phyloP scores from a whole-genome alignment of 345 rosid species.

The Rhodamnia rubescens region DNA sequence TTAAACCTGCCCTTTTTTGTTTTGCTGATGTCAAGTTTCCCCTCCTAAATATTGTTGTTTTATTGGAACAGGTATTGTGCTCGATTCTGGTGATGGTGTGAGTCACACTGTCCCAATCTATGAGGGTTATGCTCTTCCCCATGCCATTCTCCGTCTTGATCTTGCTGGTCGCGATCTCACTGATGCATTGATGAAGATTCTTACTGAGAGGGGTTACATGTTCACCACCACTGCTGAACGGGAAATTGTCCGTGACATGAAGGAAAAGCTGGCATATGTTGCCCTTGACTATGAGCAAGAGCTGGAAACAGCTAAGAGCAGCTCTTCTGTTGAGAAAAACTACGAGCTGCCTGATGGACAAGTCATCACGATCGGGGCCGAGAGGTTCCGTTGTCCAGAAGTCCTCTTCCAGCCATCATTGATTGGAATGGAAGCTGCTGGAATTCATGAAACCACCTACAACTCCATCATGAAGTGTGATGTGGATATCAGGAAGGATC shows the following conservation, averaged over 20 bases:
- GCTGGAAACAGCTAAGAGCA: conserved; percentile 43
- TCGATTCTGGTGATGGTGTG: conserved; percentile 66
- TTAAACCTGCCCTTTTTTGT: background rate
- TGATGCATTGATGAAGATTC: conserved; percentile 48
- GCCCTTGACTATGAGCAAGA: conserved; percentile 50
- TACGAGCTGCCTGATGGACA: conserved; percentile 53
- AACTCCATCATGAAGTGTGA: conserved; percentile 59
- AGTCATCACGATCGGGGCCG: conserved; percentile 51
- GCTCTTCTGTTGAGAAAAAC: conserved; percentile 47
- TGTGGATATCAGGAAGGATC: conserved; percentile 54
- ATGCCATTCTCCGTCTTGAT: conserved; percentile 49
- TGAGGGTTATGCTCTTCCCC: conserved; percentile 50
- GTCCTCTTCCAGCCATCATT: conserved; percentile 55
- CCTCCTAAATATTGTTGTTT: background rate
- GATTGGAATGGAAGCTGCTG: conserved; percentile 60
- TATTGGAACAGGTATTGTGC: conserved; percentile 31
- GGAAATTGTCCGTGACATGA: conserved; percentile 84
- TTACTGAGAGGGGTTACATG: conserved; percentile 49
- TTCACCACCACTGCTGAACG: conserved; percentile 63
- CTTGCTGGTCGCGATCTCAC: conserved; percentile 54
- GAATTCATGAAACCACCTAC: conserved; percentile 54
- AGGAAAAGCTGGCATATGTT: conserved; percentile 52
- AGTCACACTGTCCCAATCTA: conserved; percentile 53
- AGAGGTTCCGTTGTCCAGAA: conserved; percentile 61
- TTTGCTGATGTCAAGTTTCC: background rate